Evolutionary conservation across 495 filamentous ascomycete species (phyloP).

Genomic region (Aspergillus hancockii): DNA sequence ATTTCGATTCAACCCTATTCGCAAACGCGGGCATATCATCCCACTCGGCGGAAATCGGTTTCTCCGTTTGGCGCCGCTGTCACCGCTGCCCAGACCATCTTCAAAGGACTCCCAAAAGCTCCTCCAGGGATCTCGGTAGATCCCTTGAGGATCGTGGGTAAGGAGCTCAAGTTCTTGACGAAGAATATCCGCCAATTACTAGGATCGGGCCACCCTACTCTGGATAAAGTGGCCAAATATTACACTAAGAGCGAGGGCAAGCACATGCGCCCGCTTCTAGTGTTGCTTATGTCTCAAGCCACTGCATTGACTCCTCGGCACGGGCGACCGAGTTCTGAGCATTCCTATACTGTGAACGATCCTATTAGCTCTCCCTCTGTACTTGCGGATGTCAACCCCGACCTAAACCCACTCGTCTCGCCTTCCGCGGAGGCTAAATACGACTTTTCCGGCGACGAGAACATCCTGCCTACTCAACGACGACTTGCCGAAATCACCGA

Average conservation of each 20-base stretch:
- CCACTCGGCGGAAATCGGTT: constrained; percentile 41
- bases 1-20: constrained; percentile 24
- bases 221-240: constrained; percentile 96
- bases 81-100: constrained; percentile 74
- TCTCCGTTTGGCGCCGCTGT: constrained; percentile 70
- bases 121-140: constrained; percentile 65
- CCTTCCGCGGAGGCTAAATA: constrained; percentile 51
- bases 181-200: constrained; percentile 86
- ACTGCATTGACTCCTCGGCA: constrained; percentile 76
- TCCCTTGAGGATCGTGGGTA: constrained; percentile 79
- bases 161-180: constrained; percentile 92
- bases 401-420: constrained; percentile 52
- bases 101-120: constrained; percentile 67
- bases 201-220: constrained; percentile 86
- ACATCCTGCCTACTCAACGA: constrained; percentile 89
- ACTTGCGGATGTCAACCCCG: constrained; percentile 82
- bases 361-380: constrained; percentile 75
- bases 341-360: constrained; percentile 60
- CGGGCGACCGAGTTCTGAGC: constrained; percentile 36
- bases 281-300: constrained; percentile 93
- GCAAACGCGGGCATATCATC: constrained; percentile 46
- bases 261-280: constrained; percentile 90
- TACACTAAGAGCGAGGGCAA: constrained; percentile 97
- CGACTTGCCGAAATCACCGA: constrained; percentile 96
- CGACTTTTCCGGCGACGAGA: constrained; percentile 54